Base-by-base conservation (phyloP, 768 basidiomycete species). In the Pisolithus microcarpus region DNA sequence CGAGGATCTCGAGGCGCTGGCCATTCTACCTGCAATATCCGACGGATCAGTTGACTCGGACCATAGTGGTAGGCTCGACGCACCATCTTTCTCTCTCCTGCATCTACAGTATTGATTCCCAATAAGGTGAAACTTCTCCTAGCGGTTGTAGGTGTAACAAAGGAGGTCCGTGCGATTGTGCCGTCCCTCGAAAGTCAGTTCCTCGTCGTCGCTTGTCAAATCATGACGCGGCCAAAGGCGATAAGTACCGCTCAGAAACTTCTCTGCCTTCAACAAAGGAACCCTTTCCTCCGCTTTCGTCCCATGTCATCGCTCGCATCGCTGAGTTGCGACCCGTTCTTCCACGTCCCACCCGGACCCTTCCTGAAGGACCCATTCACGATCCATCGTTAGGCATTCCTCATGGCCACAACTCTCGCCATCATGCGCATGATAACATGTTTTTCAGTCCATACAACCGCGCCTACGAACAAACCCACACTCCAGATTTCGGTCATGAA, bases 311-410 rank as follows among this genome's bases (percentile, higher is more conserved):
- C 11, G 78, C 77, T 7, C 80, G 82, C 52, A 78, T 83, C 43
- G 76, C 81, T 7, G 80, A 82, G 56, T 69, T 84, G 50, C 81
- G 85, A 7, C 83, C 85, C 2, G 81, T 88, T 18, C 78, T 86
- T 34, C 87, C 87, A 5, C 80, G 81, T 9, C 82, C 82, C 15
- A 55, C 72, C 28, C 59, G 62, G 23, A 59, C 16, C 19, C 24
- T 49, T 38, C 50, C 52, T 38, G 63, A 64, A 28, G 73, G 76
- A 4, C 70, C 72, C 42, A 49, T 74, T 16, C 80, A 80, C 56
- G 65, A 75, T 54, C 76, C 80, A 16, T 76, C 80, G 5, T 68
- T 72, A 7, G 70, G 66, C 46, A 45, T 69, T n/a, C 65, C 72
- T 46, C 73, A 76, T 48, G 67, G 66, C 16, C 72, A 76, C 48